A percentile compares a stretch with the other conserved stretches of the same genome.
Evolutionary conservation across 2,329 filamentous ascomycete species (phyloP).

Genomic region (Alternaria infectoria): DNA sequence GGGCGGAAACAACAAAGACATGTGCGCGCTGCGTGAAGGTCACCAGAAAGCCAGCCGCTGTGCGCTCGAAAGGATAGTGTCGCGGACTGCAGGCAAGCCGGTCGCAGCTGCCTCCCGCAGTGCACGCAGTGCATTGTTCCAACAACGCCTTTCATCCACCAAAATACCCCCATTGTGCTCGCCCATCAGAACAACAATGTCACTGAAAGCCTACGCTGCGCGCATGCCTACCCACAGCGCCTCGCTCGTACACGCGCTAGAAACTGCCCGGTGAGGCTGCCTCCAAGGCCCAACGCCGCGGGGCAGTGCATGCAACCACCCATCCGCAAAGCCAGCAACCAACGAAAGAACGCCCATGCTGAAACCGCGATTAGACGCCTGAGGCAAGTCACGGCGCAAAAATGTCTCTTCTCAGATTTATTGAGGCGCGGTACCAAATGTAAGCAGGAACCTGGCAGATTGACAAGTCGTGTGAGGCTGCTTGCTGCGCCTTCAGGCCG

Average conservation of each 20-base stretch:
- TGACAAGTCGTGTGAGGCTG: not conserved
- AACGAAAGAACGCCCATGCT: not conserved
- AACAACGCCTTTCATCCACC: not conserved
- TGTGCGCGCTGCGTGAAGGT: not conserved
- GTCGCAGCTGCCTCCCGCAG: not conserved
- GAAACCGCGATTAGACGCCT: not conserved
- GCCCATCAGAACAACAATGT: not conserved
- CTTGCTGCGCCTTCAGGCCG: conserved; percentile 9
- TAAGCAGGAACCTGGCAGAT: not conserved
- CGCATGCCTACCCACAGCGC: not conserved
- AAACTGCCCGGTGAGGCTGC: conserved; percentile 1
- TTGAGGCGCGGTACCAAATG: conserved; percentile 8
- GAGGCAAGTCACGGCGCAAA: not conserved
- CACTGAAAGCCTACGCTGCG: not conserved
- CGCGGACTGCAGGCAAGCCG: not conserved
- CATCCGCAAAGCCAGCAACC: not conserved
- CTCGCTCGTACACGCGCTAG: not conserved
- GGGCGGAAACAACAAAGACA: not conserved
- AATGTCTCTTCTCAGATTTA: not conserved
- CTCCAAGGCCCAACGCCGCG: conserved; percentile 5
- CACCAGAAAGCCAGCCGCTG: not conserved
- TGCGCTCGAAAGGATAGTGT: not conserved
- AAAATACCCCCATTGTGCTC: not conserved
- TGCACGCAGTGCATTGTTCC: not conserved
- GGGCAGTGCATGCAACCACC: conserved; percentile 9